phyloP scores from a whole-genome alignment of 257 asterid genomes.

The Solanum bulbocastanum region DNA sequence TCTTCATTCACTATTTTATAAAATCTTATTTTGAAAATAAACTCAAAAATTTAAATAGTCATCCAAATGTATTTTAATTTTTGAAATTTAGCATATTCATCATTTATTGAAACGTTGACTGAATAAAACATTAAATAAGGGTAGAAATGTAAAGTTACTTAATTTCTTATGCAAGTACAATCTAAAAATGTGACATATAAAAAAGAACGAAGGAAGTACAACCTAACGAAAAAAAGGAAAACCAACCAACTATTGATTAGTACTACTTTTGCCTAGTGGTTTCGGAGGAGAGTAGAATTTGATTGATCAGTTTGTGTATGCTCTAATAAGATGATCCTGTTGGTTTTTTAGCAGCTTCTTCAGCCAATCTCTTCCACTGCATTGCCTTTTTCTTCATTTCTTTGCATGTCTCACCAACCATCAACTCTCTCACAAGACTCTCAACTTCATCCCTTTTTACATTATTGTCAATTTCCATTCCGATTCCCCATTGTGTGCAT shows the following conservation, averaged over 20 bases:
- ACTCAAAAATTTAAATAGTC: too few relatives aligned
- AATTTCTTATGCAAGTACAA: too few relatives aligned
- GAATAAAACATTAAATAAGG: too few relatives aligned
- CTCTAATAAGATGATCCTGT: conserved; percentile 14
- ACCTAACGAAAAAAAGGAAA: too few relatives aligned
- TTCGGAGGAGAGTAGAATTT: conserved; percentile 3
- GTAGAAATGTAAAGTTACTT: too few relatives aligned
- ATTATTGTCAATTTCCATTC: conserved; percentile 37
- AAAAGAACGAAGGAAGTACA: too few relatives aligned
- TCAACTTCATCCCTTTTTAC: conserved; percentile 41
- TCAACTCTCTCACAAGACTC: conserved; percentile 21
- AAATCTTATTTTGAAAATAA: too few relatives aligned
- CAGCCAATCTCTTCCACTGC: conserved; percentile 22
- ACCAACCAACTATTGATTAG: not conserved
- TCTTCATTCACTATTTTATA: too few relatives aligned
- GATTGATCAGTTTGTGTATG: conserved; percentile 16
- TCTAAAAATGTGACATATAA: too few relatives aligned
- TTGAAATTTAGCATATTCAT: too few relatives aligned
- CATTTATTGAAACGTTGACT: too few relatives aligned
- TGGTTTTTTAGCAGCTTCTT: conserved; percentile 4
- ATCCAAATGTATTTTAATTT: too few relatives aligned
- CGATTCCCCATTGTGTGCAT: conserved; percentile 27
- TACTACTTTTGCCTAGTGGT: not conserved
- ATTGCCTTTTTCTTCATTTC: conserved; percentile 18
- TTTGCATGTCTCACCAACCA: conserved; percentile 26